Percentiles rank a stretch among this genome's conserved stretches.
Conservation (phyloP, 352 stramenopile species). For the Plasmopara viticola region DNA sequence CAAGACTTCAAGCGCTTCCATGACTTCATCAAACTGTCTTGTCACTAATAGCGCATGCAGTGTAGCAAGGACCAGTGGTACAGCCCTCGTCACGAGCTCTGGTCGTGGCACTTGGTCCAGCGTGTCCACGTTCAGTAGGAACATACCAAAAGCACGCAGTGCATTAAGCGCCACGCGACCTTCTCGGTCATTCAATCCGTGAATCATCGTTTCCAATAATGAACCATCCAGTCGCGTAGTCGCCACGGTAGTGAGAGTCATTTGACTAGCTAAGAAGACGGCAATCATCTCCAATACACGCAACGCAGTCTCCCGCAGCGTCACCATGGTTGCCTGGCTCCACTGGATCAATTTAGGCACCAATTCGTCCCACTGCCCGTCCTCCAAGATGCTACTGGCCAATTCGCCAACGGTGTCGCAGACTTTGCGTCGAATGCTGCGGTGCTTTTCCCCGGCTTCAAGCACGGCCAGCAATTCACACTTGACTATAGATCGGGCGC, state of each 20-base stretch:
- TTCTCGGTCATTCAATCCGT: conserved; percentile 43
- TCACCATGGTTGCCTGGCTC: conserved; percentile 37
- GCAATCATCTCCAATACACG: conserved; percentile 78
- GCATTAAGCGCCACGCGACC: conserved; percentile 68
- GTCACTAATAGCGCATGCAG: conserved; percentile 47
- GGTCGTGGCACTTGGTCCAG: conserved; percentile 45
- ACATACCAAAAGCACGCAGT: conserved; percentile 61
- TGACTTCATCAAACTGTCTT: conserved; percentile 59
- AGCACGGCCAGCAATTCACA: conserved; percentile 57
- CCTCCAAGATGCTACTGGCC: conserved; percentile 69
- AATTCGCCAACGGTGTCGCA: conserved; percentile 82
- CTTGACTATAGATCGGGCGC: conserved; percentile 48
- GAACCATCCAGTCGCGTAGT: conserved; percentile 36
- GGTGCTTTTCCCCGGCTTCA: conserved; percentile 45
- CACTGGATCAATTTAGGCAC: conserved; percentile 65
- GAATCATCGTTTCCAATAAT: conserved; percentile 44
- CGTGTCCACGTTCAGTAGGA: conserved; percentile 69
- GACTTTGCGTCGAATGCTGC: conserved; percentile 75
- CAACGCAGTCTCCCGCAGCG: conserved; percentile 61
- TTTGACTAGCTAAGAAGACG: conserved; percentile 55
- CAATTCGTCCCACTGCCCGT: conserved; percentile 74
- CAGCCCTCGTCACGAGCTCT: conserved; percentile 41
- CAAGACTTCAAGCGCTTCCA: conserved; percentile 75
- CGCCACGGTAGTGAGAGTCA: conserved; percentile 34
- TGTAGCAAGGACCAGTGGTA: conserved; percentile 47